phyloP scores from a whole-genome alignment of 108 stramenopile species.

The Parietichytrium sp. region DNA sequence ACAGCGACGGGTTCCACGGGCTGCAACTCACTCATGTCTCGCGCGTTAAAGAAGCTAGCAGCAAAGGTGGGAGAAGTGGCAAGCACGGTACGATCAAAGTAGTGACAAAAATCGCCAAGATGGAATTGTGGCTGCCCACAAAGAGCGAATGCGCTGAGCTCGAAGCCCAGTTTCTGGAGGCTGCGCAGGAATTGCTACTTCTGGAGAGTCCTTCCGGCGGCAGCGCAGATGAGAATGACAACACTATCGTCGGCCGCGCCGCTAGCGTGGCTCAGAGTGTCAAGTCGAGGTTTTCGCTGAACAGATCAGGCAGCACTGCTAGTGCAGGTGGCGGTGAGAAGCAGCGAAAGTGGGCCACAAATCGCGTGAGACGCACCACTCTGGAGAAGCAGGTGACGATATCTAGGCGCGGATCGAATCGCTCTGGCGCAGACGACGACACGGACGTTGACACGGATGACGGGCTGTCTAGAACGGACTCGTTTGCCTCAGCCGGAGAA shows the following conservation, averaged over 20 bases:
- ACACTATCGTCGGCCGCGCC: neutral
- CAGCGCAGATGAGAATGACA: neutral
- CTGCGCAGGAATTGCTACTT: neutral
- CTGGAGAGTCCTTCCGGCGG: too few species aligned
- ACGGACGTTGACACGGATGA: too few species aligned
- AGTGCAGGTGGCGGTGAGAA: neutral
- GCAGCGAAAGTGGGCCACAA: slow-evolving; percentile 29
- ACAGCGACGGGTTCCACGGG: neutral
- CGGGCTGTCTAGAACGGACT: neutral
- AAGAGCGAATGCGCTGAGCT: neutral
- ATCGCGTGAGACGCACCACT: neutral
- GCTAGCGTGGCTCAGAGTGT: neutral
- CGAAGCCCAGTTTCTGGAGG: neutral
- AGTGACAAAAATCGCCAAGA: slow-evolving; percentile 30
- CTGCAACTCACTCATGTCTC: slow-evolving; percentile 4
- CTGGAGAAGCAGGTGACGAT: neutral
- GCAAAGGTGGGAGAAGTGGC: too few species aligned
- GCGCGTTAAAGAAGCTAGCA: neutral
- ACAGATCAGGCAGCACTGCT: too few species aligned
- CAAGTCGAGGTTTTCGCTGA: too few species aligned
- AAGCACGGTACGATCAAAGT: slow-evolving; percentile 14
- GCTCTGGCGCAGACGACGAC: neutral
- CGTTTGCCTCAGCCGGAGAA: neutral
- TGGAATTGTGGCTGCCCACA: slow-evolving; percentile 12
- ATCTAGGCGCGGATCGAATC: neutral